Conservation (phyloP, 306 rosid genomes). For the Crotalaria pallida region DNA sequence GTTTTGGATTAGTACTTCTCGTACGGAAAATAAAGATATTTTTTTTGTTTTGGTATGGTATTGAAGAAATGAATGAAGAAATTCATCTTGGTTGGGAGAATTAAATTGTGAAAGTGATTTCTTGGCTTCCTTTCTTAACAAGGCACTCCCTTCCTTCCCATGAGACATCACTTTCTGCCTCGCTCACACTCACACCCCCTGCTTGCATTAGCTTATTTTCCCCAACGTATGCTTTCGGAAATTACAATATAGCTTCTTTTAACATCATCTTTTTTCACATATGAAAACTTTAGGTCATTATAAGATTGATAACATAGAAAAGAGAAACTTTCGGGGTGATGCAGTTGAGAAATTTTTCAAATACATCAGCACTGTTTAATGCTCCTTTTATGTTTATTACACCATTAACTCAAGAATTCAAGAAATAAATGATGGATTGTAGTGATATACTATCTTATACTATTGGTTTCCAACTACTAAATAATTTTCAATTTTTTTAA, state of each 20-base stretch:
- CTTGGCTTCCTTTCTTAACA: slow-evolving; percentile 23
- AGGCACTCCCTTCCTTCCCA: slow-evolving; percentile 16
- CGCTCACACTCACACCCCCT: not conserved
- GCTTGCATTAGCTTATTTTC: not conserved
- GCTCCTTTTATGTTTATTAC: too few species aligned
- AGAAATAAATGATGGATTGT: too few species aligned
- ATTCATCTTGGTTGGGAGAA: slow-evolving; percentile 10
- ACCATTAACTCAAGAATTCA: too few species aligned
- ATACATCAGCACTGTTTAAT: too few species aligned
- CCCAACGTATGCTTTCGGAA: not conserved
- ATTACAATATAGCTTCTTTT: not conserved
- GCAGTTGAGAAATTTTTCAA: too few species aligned
- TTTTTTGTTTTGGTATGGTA: not conserved
- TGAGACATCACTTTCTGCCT: slow-evolving; percentile 15
- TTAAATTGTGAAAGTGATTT: slow-evolving; percentile 38
- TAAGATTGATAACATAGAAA: not conserved
- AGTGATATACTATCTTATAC: too few species aligned
- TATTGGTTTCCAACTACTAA: too few species aligned
- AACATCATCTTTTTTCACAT: not conserved
- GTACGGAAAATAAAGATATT: slow-evolving; percentile 1
- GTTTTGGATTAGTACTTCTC: not conserved
- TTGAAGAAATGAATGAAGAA: not conserved
- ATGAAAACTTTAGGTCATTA: not conserved
- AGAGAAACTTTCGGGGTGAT: not conserved
- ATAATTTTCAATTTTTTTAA: not conserved